Base-by-base conservation (phyloP, 352 stramenopile genomes). In the Phytophthora kernoviae region DNA sequence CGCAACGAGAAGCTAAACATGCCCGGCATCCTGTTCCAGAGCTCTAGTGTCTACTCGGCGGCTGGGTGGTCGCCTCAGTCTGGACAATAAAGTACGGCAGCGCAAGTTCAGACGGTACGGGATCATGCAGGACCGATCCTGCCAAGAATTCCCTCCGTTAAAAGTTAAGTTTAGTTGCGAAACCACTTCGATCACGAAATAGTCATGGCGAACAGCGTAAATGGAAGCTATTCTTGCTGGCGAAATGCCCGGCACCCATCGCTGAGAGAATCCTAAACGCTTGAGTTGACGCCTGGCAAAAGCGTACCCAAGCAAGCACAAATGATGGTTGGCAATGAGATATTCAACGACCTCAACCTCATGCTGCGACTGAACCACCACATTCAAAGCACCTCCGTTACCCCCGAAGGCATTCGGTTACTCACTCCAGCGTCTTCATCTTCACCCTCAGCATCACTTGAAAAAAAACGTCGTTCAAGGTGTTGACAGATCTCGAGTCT, bases 271-370 rank as follows among this genome's bases (percentile, higher is more conserved):
- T 9, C 41, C 27, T 4, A 48, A 4, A 37, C 5, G 15, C 24
- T 49, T 59, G 11, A 54, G 26, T 58, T 26, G 24, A 44, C 39
- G 15, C n/a, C 39, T 2, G n/a, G 39, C 9, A 21, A 17, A 6
- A 24, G 5, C 2, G 7, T 20, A 11, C 7, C 3, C 41, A 30
- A 30, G 6, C 24, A 30, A 30, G 6, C 6, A 36, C 18, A 14
- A 33, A 6, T 40, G 39, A 76, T 83, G 74, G 67, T 65, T 27
- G 70, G 36, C 21, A 84, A 79, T 42, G 67, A 82, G 59, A 83
- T 91, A 62, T 90, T 91, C 73, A 78, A 87, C 64, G 81, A 91
- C 61, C 63, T 91, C 27, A 81, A 77, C 63, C 75, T 91, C 45
- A 76, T 91, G 22, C 46, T 90, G 42, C 81, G 74, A 39, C 64